Evolutionary conservation across 2,329 filamentous ascomycete species (phyloP), one percentile per base, ranked within the genome.

Genomic region (Claviceps fusiformis): DNA sequence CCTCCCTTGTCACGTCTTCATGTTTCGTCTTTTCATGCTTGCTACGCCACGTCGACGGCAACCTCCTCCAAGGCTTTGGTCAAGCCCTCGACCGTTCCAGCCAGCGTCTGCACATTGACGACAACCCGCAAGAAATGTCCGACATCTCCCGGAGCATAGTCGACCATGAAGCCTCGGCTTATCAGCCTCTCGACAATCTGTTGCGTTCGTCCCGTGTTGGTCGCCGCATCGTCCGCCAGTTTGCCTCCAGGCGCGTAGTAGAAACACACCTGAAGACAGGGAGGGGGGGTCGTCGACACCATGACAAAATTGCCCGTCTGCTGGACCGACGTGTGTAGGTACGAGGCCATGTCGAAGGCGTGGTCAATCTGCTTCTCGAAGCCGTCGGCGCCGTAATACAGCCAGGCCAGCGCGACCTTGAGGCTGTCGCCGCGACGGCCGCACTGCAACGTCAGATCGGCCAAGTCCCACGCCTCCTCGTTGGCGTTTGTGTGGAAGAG

Each of bases 261-360:
- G 69, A 97, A 97, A 74, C 92, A 96, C 27, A 97, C 87, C 71
- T 97, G 93, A 66, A 95, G 73, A 70, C 92, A 97, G 0, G 89
- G 88, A 50, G 91, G 85, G 31, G 89, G 87, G 62, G 87, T 85
- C 55, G 81, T 76, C 11, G 83, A 87, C 3, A 95, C 80, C 17
- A 95, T 75, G 19, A 80, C 72, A 62, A 97, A 86, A 61, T 87
- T 74, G 0, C 71, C 66, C 46, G 76, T 75, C 15, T 71, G 50
- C 5, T 74, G 69, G 2, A 96, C 65, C 1, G 83, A 68, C 0
- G 65, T 65, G 0, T 85, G 81, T n/a, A 97, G 75, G 61, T 88
- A 77, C 4, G 76, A 73, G 0, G 90, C 90, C 57, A 82, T 77
- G 10, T 75, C 77, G 64, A 92, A 95, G 0, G 87, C 91, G 37